These are phyloP conservation scores for Lablab purpureus DNA, from an alignment of 306 rosid species.

Conservation along the genomic window DNA sequence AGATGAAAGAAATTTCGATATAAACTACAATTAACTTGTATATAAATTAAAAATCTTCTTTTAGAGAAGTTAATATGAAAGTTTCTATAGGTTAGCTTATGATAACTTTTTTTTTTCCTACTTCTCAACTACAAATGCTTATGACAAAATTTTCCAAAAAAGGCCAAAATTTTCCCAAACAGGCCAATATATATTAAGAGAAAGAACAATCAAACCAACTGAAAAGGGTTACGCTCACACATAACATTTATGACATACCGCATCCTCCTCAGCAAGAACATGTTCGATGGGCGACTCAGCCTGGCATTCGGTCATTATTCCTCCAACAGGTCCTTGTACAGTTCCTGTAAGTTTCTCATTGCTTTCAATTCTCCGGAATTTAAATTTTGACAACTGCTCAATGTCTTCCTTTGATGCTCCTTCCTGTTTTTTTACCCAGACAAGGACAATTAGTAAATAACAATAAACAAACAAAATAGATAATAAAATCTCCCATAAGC, in stretches of 20 bases:
- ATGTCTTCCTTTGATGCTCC: constrained; percentile 97
- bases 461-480: neutral
- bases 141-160: too few relatives aligned
- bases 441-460: constrained; percentile 34
- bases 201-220: constrained; percentile 27
- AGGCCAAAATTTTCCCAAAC: too few relatives aligned
- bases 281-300: constrained; percentile 76
- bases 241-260: constrained; percentile 56
- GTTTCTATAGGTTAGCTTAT: too few relatives aligned
- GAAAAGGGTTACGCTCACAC: constrained; percentile 9
- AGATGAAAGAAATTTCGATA: too few relatives aligned
- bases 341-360: constrained; percentile 63
- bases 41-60: too few relatives aligned
- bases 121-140: too few relatives aligned
- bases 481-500: neutral
- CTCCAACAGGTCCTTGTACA: constrained; percentile 69
- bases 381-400: constrained; percentile 82
- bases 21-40: too few relatives aligned
- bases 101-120: too few relatives aligned
- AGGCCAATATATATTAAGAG: neutral
- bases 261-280: constrained; percentile 80
- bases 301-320: constrained; percentile 85
- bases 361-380: constrained; percentile 62
- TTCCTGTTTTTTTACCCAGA: constrained; percentile 66
- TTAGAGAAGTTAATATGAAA: neutral